phyloP scores from a whole-genome alignment of 495 filamentous ascomycete species.

The Trichoderma parareesei region DNA sequence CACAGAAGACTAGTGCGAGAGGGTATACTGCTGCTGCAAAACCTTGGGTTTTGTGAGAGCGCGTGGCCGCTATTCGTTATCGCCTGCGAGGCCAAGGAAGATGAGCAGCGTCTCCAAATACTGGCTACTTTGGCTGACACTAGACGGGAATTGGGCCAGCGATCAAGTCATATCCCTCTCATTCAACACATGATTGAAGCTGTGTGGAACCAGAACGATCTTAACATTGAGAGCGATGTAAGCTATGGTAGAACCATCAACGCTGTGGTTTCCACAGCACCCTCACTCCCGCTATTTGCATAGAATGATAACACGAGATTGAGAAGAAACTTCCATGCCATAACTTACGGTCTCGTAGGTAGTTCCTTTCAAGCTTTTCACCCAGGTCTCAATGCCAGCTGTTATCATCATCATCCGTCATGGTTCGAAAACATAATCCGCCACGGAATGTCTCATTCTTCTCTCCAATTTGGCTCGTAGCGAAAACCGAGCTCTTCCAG shows the following conservation, averaged over 20 bases:
- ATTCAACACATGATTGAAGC: background rate
- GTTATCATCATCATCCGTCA: too few relatives aligned
- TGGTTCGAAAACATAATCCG: too few relatives aligned
- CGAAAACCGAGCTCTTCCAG: constrained; percentile 35
- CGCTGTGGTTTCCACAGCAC: background rate
- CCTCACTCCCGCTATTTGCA: background rate
- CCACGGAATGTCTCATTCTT: too few relatives aligned
- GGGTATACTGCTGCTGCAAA: background rate
- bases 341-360: too few relatives aligned
- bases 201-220: constrained; percentile 3
- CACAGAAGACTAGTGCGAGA: background rate
- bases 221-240: background rate
- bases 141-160: background rate
- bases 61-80: background rate
- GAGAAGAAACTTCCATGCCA: too few relatives aligned
- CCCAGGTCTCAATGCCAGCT: too few relatives aligned
- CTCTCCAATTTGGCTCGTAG: constrained; percentile 13
- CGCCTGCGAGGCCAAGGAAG: constrained; percentile 2
- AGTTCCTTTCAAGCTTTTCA: too few relatives aligned
- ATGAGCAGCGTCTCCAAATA: constrained; percentile 5
- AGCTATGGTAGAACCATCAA: background rate
- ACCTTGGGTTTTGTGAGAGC: background rate
- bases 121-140: background rate
- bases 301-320: background rate
- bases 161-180: background rate